Evolutionary conservation across 2,329 filamentous ascomycete species (phyloP).

Genomic region (Verticillium isaacii): DNA sequence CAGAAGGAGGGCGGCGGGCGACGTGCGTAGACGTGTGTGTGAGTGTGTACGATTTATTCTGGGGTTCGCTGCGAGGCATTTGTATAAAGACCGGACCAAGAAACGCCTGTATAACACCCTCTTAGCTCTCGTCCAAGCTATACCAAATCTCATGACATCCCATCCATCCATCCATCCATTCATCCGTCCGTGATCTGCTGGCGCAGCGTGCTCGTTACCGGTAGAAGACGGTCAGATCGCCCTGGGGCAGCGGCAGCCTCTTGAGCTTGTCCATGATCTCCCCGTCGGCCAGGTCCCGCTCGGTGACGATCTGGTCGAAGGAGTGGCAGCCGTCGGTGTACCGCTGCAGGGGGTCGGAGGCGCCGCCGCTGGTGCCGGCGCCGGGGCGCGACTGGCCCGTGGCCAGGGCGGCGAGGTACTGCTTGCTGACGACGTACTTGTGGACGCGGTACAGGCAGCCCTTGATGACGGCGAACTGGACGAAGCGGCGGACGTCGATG

Average conservation of each 20-base stretch:
- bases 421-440: slow-evolving; percentile 75
- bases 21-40: not conserved
- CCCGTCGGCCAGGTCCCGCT: slow-evolving; percentile 64
- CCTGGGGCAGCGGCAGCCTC: slow-evolving; percentile 45
- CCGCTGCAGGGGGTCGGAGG: slow-evolving; percentile 52
- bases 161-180: not conserved
- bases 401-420: slow-evolving; percentile 52
- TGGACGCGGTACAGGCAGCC: slow-evolving; percentile 89
- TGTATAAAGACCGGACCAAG: not conserved
- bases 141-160: not conserved
- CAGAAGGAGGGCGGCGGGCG: not conserved
- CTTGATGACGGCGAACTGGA: slow-evolving; percentile 95
- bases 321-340: slow-evolving; percentile 72
- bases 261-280: slow-evolving; percentile 67
- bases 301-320: slow-evolving; percentile 79
- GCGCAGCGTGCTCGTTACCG: slow-evolving; percentile 23
- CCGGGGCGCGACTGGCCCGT: slow-evolving; percentile 43
- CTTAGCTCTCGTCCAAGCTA: not conserved
- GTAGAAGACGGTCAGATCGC: slow-evolving; percentile 51
- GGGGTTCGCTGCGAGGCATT: not conserved
- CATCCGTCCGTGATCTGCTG: not conserved
- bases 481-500: slow-evolving; percentile 84
- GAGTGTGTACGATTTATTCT: not conserved
- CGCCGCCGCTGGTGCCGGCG: slow-evolving; percentile 15
- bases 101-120: not conserved